A percentile compares a stretch with the other conserved stretches of the same genome.
phyloP scores from a whole-genome alignment of 345 rosid species.

The Dipteronia sinensis region DNA sequence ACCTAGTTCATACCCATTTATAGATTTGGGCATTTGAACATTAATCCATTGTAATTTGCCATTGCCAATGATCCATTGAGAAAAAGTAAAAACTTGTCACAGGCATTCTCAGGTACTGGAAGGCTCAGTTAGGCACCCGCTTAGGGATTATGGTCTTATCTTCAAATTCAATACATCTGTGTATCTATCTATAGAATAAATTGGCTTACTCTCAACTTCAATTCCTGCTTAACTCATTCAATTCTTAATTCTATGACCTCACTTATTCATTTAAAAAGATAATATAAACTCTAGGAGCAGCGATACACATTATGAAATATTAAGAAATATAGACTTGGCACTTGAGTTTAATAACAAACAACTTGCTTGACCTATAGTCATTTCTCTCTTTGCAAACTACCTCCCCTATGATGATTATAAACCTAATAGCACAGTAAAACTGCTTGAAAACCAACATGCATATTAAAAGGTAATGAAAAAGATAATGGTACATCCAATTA shows the following conservation, averaged over 20 bases:
- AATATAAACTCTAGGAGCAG: background rate
- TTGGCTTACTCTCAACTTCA: background rate
- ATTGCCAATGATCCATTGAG: background rate
- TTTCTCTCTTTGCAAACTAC: slow-evolving; percentile 3
- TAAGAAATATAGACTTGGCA: background rate
- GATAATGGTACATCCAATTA: background rate
- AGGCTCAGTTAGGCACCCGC: background rate
- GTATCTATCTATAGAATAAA: background rate
- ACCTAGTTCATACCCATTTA: background rate
- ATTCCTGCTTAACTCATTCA: background rate
- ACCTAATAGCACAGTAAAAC: background rate
- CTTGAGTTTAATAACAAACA: background rate
- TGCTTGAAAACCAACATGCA: background rate
- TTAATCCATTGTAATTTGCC: background rate
- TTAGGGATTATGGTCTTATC: background rate
- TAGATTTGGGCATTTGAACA: background rate
- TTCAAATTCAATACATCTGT: background rate
- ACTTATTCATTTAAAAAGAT: background rate
- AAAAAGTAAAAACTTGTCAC: background rate
- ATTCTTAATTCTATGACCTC: background rate
- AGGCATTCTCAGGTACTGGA: background rate
- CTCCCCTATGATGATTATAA: background rate
- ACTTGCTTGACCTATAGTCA: slow-evolving; percentile 7
- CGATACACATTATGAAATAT: background rate
- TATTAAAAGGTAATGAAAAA: background rate